Conservation (phyloP, 805 yeast species). For the Metschnikowia continentalis region DNA sequence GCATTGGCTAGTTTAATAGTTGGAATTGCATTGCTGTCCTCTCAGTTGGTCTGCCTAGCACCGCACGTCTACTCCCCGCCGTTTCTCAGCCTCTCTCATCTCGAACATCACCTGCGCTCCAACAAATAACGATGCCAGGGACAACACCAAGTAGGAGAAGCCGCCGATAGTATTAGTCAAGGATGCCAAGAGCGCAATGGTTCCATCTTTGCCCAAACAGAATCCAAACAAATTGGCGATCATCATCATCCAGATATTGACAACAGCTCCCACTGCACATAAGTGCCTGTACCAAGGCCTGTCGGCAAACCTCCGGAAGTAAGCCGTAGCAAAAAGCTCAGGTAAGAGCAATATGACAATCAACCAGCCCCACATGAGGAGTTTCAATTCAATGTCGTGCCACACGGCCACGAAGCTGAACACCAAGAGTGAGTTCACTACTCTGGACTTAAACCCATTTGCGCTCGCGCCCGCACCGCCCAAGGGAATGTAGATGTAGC, state of each 20-base stretch:
- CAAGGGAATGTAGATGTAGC: conserved; percentile 86
- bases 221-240: conserved; percentile 92
- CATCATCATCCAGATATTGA: conserved; percentile 97
- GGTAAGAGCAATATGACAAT: conserved; percentile 84
- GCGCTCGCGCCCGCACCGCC: conserved; percentile 72
- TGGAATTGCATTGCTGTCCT: no score
- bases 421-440: conserved; percentile 75
- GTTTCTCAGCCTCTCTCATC: conserved; percentile 76
- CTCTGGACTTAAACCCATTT: conserved; percentile 42
- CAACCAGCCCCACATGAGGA: conserved; percentile 95
- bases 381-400: conserved; percentile 91
- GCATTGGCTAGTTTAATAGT: no score
- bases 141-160: conserved; percentile 52
- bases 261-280: conserved; percentile 84
- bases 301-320: conserved; percentile 37
- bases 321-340: conserved; percentile 61
- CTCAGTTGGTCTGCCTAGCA: conserved; percentile 41
- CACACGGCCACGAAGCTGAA: conserved; percentile 95
- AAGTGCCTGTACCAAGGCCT: conserved; percentile 72
- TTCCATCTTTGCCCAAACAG: conserved; percentile 88
- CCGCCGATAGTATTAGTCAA: conserved; percentile 75
- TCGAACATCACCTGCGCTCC: conserved; percentile 95
- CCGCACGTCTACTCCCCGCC: conserved; percentile 76
- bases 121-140: conserved; percentile 67
- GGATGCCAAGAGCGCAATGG: conserved; percentile 56